Evolutionary conservation across 1,284 basidiomycete genomes (phyloP).

Genomic region (Malassezia furfur): DNA sequence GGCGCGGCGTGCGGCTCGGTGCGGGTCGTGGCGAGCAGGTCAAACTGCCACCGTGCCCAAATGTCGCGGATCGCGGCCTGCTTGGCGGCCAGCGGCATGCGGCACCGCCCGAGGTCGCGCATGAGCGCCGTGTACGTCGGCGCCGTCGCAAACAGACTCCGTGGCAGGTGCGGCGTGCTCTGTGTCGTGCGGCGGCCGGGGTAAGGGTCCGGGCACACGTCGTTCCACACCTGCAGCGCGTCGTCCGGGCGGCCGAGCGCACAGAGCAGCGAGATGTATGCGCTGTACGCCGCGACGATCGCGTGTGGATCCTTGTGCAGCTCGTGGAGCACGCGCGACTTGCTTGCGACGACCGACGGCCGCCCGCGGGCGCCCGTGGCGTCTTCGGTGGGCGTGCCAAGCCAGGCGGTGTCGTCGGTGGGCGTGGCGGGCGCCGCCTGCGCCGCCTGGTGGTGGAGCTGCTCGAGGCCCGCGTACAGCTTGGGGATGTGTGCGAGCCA

Average conservation of each 20-base stretch:
- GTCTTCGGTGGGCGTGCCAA: neutral
- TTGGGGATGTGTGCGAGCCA: conserved; percentile 6
- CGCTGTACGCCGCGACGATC: conserved; percentile 5
- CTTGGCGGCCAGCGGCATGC: conserved; percentile 3
- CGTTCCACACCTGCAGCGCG: conserved; percentile 4
- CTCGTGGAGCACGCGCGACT: conserved; percentile 3
- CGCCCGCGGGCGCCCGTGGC: neutral
- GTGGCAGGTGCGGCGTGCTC: neutral
- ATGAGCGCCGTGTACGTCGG: conserved; percentile 6
- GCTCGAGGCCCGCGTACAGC: conserved; percentile 3
- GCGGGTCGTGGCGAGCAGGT: conserved; percentile 2
- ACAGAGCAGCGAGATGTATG: conserved; percentile 8
- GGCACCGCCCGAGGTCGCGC: conserved; percentile 7
- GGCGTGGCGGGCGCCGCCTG: neutral
- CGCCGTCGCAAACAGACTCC: conserved; percentile 8
- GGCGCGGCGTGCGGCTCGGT: neutral
- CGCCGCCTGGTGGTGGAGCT: neutral
- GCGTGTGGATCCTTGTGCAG: neutral
- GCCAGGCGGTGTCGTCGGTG: neutral
- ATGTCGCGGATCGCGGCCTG: conserved; percentile 3
- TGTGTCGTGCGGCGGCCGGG: neutral
- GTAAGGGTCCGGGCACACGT: conserved; percentile 4
- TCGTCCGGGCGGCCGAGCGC: conserved; percentile 1
- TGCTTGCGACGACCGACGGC: neutral
- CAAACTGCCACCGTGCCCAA: conserved; percentile 14